Percentiles rank a stretch among this genome's conserved stretches.
These are phyloP conservation scores for Corinectria fuckeliana DNA, from an alignment of 2,329 filamentous ascomycete genomes.

Conservation along the genomic window DNA sequence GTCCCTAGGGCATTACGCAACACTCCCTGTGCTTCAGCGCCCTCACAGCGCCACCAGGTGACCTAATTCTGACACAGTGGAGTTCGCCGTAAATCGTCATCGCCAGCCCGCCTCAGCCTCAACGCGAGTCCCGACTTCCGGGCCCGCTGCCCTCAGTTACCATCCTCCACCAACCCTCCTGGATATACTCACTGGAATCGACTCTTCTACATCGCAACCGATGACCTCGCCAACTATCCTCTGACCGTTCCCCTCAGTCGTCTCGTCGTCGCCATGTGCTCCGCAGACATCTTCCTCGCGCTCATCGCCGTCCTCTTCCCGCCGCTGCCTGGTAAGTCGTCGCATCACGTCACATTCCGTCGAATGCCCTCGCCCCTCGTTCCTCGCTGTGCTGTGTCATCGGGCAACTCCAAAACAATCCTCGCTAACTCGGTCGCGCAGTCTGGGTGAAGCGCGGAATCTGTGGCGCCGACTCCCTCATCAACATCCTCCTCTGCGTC, in stretches of 20 bases:
- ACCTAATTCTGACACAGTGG: background rate
- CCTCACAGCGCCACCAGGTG: conserved; percentile 9
- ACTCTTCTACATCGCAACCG: conserved; percentile 7
- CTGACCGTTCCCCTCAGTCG: background rate
- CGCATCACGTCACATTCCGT: conserved; percentile 3
- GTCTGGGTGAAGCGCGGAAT: conserved; percentile 97
- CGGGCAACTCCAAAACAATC: background rate
- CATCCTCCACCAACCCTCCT: conserved; percentile 13
- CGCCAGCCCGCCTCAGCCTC: conserved; percentile 24
- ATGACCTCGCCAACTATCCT: background rate
- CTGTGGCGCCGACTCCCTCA: conserved; percentile 89
- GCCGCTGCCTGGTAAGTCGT: conserved; percentile 65
- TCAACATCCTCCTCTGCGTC: conserved; percentile 90
- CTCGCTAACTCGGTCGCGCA: conserved; percentile 45
- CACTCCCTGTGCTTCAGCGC: conserved; percentile 3
- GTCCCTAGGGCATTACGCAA: conserved; percentile 12
- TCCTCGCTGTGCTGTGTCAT: background rate
- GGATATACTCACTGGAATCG: conserved; percentile 13
- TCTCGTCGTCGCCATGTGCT: conserved; percentile 55
- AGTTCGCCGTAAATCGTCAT: conserved; percentile 30
- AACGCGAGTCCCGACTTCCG: conserved; percentile 7
- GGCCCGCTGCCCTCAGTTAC: conserved; percentile 17
- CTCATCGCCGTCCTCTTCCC: conserved; percentile 70
- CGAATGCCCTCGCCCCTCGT: conserved; percentile 10
- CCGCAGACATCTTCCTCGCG: conserved; percentile 67